Evolutionary conservation across 2,329 filamentous ascomycete species (phyloP).

Genomic region (Didymellaceae sp.): DNA sequence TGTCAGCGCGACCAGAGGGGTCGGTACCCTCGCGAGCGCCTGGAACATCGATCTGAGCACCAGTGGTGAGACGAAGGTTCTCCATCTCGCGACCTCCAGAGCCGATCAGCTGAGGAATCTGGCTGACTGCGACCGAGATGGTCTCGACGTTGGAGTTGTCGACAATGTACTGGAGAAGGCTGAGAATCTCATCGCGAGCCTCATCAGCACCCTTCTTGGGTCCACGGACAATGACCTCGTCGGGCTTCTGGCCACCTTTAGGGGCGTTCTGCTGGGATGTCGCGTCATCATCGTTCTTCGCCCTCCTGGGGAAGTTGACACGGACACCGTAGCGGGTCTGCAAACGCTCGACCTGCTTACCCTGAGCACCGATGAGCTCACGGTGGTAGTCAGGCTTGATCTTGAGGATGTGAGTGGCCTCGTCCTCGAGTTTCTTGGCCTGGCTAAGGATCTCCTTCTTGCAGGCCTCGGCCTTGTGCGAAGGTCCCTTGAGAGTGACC

Average conservation of each 20-base stretch:
- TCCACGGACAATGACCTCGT: slow-evolving; percentile 90
- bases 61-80: slow-evolving; percentile 80
- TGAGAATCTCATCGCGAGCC: slow-evolving; percentile 88
- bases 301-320: slow-evolving; percentile 88
- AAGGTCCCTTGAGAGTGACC: slow-evolving; percentile 93
- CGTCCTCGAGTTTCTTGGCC: slow-evolving; percentile 85
- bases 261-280: slow-evolving; percentile 68
- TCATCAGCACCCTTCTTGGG: slow-evolving; percentile 92
- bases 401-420: slow-evolving; percentile 85
- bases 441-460: slow-evolving; percentile 81
- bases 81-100: slow-evolving; percentile 91
- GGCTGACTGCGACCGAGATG: slow-evolving; percentile 86
- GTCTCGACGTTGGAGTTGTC: slow-evolving; percentile 83
- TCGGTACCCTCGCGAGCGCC: slow-evolving; percentile 74
- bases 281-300: slow-evolving; percentile 70
- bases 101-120: slow-evolving; percentile 92
- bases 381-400: slow-evolving; percentile 93
- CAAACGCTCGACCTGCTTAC: slow-evolving; percentile 86
- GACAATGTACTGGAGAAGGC: slow-evolving; percentile 84
- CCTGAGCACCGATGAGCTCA: slow-evolving; percentile 88
- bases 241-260: slow-evolving; percentile 72
- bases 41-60: slow-evolving; percentile 90
- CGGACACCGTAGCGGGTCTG: slow-evolving; percentile 93
- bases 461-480: slow-evolving; percentile 89
- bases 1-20: slow-evolving; percentile 74